Base-by-base conservation (phyloP, 2,329 filamentous ascomycete genomes). In the Epichloe uncinata region DNA sequence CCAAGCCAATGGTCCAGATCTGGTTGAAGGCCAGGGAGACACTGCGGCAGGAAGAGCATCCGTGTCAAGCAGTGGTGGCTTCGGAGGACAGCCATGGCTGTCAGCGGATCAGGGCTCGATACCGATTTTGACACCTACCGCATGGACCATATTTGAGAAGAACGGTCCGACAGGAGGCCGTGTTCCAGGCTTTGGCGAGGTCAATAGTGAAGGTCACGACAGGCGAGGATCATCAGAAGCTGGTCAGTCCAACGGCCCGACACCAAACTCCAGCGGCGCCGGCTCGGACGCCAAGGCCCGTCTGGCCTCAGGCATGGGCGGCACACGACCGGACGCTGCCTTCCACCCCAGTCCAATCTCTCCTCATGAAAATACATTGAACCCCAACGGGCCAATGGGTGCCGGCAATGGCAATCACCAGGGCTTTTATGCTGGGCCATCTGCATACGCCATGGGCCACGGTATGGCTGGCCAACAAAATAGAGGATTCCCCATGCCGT, bases 211-310 rank as follows among this genome's bases (percentile, higher is more conserved):
- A 15, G 65, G 65, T 20, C 73, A 72, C 47, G 73, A 75, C 41
- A 59, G 71, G 50, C 73, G 72, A 1, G 67, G 64, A 3, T 78
- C 76, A 0, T 70, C 75, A 2, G 74, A 76, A n/a, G 69, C 67
- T 20, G 69, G 67, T 6, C 66, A 66, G 45, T 79, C 77, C 3
- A 77, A 71, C 53, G 67, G 74, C n/a, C 76, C 72, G 20, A 82
- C 79, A 11, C 79, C 79, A 3, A 81, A 77, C 56, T 82, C 79
- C 4, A 79, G 74, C 57, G 60, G 51, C 50, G 56, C 53, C 40
- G 54, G 56, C 20, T 63, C 66, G 13, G 64, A 66, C 7, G 55
- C 56, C 13, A 58, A 61, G 33, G 60, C 50, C 47, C 62, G 55
- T 53, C 54, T 59, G 26, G 58, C 51, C 6, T 56, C 57, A 38